These are phyloP conservation scores for Triticum turgidum DNA, from an alignment of 176 grass and related monocot species.

Conservation along the genomic window DNA sequence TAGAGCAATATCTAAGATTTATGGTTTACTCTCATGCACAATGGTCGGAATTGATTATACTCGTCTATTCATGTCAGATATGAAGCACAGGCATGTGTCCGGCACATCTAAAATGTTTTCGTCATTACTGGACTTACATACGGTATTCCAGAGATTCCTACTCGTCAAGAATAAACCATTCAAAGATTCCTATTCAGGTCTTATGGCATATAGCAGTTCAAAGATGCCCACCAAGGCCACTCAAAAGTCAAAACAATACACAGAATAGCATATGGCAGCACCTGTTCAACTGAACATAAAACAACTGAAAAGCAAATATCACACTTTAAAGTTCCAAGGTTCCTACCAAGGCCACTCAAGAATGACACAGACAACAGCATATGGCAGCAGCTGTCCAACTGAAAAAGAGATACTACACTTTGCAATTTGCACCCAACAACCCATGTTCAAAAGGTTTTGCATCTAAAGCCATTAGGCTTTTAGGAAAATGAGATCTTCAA, in stretches of 20 bases:
- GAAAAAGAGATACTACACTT: neutral
- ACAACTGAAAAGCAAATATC: neutral
- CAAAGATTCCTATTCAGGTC: neutral
- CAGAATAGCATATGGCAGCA: neutral
- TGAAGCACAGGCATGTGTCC: neutral
- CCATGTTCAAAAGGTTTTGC: neutral
- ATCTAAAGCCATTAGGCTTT: neutral
- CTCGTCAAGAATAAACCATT: neutral
- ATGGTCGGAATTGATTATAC: neutral
- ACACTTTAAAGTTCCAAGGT: neutral
- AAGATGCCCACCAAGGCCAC: neutral
- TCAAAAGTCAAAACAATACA: neutral
- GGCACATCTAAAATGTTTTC: neutral
- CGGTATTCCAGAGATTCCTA: neutral
- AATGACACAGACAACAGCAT: neutral
- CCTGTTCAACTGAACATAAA: constrained; percentile 6
- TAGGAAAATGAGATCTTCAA: neutral
- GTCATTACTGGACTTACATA: neutral
- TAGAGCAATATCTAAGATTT: neutral
- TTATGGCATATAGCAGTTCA: neutral
- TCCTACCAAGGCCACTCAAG: neutral
- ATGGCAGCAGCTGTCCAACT: neutral
- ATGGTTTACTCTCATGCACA: neutral
- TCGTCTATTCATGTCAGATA: neutral
- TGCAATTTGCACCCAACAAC: neutral